A percentile compares a stretch with the other conserved stretches of the same genome.
These are phyloP conservation scores for Botrytis fabae DNA, from an alignment of 2,329 filamentous ascomycete genomes.

Conservation along the genomic window DNA sequence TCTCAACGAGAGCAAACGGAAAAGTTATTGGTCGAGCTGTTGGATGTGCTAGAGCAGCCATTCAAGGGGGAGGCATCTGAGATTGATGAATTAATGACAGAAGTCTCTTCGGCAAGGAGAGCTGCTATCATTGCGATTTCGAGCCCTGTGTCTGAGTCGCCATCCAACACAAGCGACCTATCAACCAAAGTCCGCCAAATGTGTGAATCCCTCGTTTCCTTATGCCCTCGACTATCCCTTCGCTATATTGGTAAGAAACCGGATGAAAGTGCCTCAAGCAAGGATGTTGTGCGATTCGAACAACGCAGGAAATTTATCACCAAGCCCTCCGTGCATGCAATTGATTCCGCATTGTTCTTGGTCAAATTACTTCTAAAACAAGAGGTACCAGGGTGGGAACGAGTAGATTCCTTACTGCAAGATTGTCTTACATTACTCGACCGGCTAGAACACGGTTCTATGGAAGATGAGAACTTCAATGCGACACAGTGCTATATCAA, in stretches of 20 bases:
- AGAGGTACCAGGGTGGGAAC: constrained; percentile 52
- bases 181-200: constrained; percentile 40
- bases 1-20: constrained; percentile 45
- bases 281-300: constrained; percentile 61
- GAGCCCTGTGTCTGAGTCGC: neutral
- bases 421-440: constrained; percentile 58
- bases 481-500: constrained; percentile 58
- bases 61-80: constrained; percentile 60
- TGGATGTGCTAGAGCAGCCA: constrained; percentile 57
- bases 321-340: constrained; percentile 54
- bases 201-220: constrained; percentile 58
- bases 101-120: constrained; percentile 56
- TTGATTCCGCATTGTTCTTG: constrained; percentile 62
- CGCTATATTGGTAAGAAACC: constrained; percentile 63
- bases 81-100: constrained; percentile 60
- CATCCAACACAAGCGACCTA: constrained; percentile 18
- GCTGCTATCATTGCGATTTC: constrained; percentile 47
- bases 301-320: constrained; percentile 52
- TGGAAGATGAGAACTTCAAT: constrained; percentile 36
- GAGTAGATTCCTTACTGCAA: constrained; percentile 57
- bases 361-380: constrained; percentile 54
- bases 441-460: constrained; percentile 45
- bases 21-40: constrained; percentile 49
- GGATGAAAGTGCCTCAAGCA: constrained; percentile 51
- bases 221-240: constrained; percentile 59